Evolutionary conservation across 371 early-diverging fungal genomes (phyloP), one percentile per base, ranked within the genome.

Genomic region (Mortierella sp.): DNA sequence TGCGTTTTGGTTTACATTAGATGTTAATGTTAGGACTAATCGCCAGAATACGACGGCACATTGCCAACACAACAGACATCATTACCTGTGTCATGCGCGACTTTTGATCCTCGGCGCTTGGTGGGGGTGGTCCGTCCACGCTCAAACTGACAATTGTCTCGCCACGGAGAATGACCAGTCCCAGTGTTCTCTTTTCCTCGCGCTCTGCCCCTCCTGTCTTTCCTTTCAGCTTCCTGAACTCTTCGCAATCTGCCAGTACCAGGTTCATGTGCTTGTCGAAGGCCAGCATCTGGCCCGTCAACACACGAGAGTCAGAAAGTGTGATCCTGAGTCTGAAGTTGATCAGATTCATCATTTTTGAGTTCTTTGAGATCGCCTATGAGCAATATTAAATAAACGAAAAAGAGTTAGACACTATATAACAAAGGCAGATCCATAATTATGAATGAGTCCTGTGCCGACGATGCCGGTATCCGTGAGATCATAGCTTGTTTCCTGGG

Each of bases 181-280:
- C 99, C 46, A 99, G 82, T 28, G 94, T 89, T 60, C 99, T 89
- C 84, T 96, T 97, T 79, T 95, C 82, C 68, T 89, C 83, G 56
- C 86, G 81, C 42, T 84, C 84, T 28, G 83, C 64, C 30, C 82
- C 81, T 39, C 80, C 80, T 31, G 72, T 79, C 75, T 88, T 93
- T 43, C 89, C 80, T 70, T 93, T 95, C 66, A 96, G 84, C 71
- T 87, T 93, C 52, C 99, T 91, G 78, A 95, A 95, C 83, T 99
- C 99, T 75, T 99, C 96, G 85, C 96, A 96, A 79, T 98, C 99
- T 19, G 95, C 89, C 27, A 99, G 86, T 17, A 99, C 99, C 63
- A 99, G 84, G 78, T 99, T 99, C 98, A 99, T 97, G 82, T 97
- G 95, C 78, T 94, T 96, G 81, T 99, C 99, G 71, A 97, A 99